phyloP scores from a whole-genome alignment of 768 basidiomycete species.

The Xanthoconium purpureum region DNA sequence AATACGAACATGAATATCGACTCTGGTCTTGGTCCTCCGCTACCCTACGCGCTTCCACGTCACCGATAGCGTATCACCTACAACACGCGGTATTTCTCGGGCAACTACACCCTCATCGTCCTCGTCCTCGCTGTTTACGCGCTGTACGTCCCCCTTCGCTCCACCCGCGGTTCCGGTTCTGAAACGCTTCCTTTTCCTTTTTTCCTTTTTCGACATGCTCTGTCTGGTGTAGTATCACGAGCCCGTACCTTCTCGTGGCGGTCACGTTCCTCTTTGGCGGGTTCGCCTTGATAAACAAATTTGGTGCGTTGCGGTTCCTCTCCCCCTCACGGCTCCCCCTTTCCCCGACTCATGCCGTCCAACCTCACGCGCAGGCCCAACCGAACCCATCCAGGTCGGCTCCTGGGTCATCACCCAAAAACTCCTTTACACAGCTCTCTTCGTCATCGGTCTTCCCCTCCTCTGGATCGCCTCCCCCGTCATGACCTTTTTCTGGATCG shows the following conservation, averaged over 20 bases:
- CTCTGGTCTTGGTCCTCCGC: no score
- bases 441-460: constrained; percentile 88
- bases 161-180: neutral
- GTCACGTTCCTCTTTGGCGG: constrained; percentile 88
- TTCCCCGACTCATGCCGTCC: no score
- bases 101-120: constrained; percentile 85
- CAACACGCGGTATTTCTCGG: constrained; percentile 89
- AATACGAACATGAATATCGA: no score
- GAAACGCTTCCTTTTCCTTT: no score
- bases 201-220: no score
- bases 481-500: constrained; percentile 89
- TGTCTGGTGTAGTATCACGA: constrained; percentile 53
- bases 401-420: constrained; percentile 85
- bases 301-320: constrained; percentile 50
- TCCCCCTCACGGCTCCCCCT: neutral
- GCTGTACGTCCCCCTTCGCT: constrained; percentile 47
- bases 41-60: neutral
- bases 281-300: constrained; percentile 84
- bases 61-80: constrained; percentile 78
- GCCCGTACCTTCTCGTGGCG: constrained; percentile 77
- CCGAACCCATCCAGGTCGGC: constrained; percentile 79
- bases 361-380: constrained; percentile 46
- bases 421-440: constrained; percentile 81
- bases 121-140: constrained; percentile 81
- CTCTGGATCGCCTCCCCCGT: constrained; percentile 77